Base-by-base conservation (phyloP, 2,329 filamentous ascomycete species). In the Claviceps quebecensis region DNA sequence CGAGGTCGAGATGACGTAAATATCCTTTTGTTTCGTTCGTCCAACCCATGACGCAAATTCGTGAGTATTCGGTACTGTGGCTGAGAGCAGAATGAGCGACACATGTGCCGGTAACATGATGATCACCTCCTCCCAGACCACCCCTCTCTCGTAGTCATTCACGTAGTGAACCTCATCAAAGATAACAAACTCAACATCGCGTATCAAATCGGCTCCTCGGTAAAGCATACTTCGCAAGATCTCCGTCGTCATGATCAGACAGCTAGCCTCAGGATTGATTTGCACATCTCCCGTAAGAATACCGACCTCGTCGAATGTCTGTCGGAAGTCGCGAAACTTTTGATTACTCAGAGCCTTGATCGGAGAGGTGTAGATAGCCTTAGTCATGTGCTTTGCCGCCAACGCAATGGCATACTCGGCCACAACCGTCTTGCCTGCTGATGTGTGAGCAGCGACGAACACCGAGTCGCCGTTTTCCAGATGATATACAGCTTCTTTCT, bases 161-260 rank as follows among this genome's bases (percentile, higher is more conserved):
- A 98, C 91, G 64, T 98, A 98, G 68, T 98, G 93, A 2, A 98
- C 93, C 67, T 98, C 93, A 61, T 98, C 93, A 56, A 98, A 98
- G 47, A 98, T 96, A 59, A 98, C 93, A 65, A 95, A 98, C 58
- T 98, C 93, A 8, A 98, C 93, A 63, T 98, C 93, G 59, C 93
- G 81, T 58, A 98, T 96, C 16, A 98, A 70, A 70, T 98, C 93
- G 5, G 93, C 91, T 54, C 93, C 93, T 54, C 91, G 81, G 63
- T 98, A 98, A 46, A 98, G 80, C 91, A 98, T 98, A 72, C 93
- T 97, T 53, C 93, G 81, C 53, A 98, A 70, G 70, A 98, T 98
- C 64, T 98, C 93, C 0, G 93, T 98, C 0, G 93, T 98, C 93
- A 98, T 98, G 67, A 98, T 97, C 43, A 98, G 75, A 69, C 93